Percentiles rank a stretch among this genome's conserved stretches.
Conservation (phyloP, 192 early-diverging fungal genomes). For the Coemansia sp. region DNA sequence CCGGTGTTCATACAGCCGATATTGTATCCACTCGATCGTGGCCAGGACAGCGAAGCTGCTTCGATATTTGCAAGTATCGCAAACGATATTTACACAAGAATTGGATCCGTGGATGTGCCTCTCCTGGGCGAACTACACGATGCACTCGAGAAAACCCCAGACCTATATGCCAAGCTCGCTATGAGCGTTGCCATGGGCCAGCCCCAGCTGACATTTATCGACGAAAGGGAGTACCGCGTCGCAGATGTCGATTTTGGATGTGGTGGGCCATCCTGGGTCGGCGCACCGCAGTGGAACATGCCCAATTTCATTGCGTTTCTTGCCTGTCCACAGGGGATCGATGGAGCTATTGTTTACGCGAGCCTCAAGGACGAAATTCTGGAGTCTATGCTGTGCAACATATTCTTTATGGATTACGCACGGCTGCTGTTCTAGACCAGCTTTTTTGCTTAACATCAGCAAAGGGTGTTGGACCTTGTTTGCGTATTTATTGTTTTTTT, state of each 20-base stretch:
- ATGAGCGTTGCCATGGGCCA: slow-evolving; percentile 4
- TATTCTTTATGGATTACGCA: slow-evolving; percentile 29
- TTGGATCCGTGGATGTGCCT: slow-evolving; percentile 6
- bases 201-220: slow-evolving; percentile 18
- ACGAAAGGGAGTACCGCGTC: slow-evolving; percentile 29
- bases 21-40: not conserved
- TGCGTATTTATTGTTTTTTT: no score
- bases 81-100: not conserved
- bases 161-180: slow-evolving; percentile 15
- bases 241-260: slow-evolving; percentile 36
- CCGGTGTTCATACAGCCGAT: slow-evolving; percentile 19
- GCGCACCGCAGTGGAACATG: slow-evolving; percentile 28
- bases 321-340: slow-evolving; percentile 2
- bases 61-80: slow-evolving; percentile 12
- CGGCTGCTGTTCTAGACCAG: slow-evolving; percentile 3
- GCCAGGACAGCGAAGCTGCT: not conserved
- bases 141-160: slow-evolving; percentile 13
- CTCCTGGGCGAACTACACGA: slow-evolving; percentile 23
- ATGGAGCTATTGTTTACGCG: slow-evolving; percentile 20
- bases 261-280: slow-evolving; percentile 38
- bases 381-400: slow-evolving; percentile 6
- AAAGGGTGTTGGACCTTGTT: no score
- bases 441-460: not conserved
- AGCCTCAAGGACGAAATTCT: slow-evolving; percentile 14
- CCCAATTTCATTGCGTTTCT: slow-evolving; percentile 39